Conservation (phyloP, 495 filamentous ascomycete genomes). For the Emericellopsis terricola region DNA sequence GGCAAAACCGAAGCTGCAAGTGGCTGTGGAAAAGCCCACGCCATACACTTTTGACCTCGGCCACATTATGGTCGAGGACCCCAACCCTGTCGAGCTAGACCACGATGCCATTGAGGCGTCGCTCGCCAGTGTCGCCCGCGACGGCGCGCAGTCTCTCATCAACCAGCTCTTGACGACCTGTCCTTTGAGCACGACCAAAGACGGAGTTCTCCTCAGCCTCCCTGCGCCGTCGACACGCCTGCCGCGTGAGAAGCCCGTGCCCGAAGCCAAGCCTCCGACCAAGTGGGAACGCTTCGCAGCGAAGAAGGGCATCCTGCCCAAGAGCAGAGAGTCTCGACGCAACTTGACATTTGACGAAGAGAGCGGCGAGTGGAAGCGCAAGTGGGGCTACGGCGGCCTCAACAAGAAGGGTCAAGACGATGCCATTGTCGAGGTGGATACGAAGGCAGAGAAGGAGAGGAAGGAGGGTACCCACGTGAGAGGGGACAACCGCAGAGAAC, state of each 20-base stretch:
- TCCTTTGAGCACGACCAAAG: slow-evolving; percentile 44
- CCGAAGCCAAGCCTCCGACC: slow-evolving; percentile 58
- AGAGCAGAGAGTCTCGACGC: slow-evolving; percentile 40
- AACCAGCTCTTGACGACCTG: slow-evolving; percentile 75
- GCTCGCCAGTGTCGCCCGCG: slow-evolving; percentile 55
- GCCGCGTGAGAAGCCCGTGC: slow-evolving; percentile 82
- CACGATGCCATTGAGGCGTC: slow-evolving; percentile 27
- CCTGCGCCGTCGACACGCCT: slow-evolving; percentile 48
- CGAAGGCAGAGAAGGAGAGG: slow-evolving; percentile 49
- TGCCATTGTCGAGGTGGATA: slow-evolving; percentile 83
- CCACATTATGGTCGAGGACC: slow-evolving; percentile 62
- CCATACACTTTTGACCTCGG: slow-evolving; percentile 89
- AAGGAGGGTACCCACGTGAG: slow-evolving; percentile 39
- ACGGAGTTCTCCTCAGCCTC: slow-evolving; percentile 59
- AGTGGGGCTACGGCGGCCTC: slow-evolving; percentile 80
- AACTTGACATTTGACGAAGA: slow-evolving; percentile 73
- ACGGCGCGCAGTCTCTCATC: slow-evolving; percentile 73
- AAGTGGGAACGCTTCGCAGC: slow-evolving; percentile 91
- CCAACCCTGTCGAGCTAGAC: slow-evolving; percentile 50
- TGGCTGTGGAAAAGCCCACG: slow-evolving; percentile 62
- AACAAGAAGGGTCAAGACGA: slow-evolving; percentile 48
- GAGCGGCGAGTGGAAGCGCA: slow-evolving; percentile 72
- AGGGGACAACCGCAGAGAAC: slow-evolving; percentile 42
- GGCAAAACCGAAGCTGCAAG: slow-evolving; percentile 22
- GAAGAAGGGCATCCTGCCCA: slow-evolving; percentile 85